phyloP scores from a whole-genome alignment of 2,329 filamentous ascomycete genomes.

The Fusarium sp. region DNA sequence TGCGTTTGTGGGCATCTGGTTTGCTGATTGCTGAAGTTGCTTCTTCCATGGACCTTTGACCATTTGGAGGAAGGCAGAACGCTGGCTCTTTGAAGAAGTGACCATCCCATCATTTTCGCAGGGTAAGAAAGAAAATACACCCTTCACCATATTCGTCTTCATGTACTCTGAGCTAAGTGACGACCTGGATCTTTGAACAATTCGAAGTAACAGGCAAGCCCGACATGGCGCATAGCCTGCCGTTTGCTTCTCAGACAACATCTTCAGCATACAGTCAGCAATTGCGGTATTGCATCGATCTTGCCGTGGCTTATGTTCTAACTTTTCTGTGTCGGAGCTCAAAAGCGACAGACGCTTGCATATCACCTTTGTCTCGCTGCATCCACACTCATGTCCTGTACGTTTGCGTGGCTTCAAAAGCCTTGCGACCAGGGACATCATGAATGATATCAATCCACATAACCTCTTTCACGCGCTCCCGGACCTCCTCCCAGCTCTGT shows the following conservation, averaged over 20 bases:
- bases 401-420: conserved; percentile 1
- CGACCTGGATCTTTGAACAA: neutral
- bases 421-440: conserved; percentile 28
- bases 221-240: neutral
- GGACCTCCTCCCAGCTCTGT: conserved; percentile 42
- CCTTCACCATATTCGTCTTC: neutral
- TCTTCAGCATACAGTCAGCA: neutral
- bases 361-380: accelerated
- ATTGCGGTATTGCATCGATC: too few relatives aligned
- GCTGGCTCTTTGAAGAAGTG: neutral
- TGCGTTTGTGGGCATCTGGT: neutral
- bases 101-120: neutral
- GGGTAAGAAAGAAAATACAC: accelerated
- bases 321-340: neutral
- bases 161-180: neutral
- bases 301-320: neutral
- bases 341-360: accelerated
- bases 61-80: neutral
- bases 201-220: neutral
- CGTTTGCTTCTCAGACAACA: neutral
- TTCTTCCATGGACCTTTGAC: neutral
- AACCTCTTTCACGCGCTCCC: conserved; percentile 31
- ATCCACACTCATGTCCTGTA: neutral
- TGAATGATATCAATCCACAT: conserved; percentile 48
- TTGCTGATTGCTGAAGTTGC: neutral